phyloP scores from a whole-genome alignment of 306 rosid genomes.

The Albizia julibrissin region DNA sequence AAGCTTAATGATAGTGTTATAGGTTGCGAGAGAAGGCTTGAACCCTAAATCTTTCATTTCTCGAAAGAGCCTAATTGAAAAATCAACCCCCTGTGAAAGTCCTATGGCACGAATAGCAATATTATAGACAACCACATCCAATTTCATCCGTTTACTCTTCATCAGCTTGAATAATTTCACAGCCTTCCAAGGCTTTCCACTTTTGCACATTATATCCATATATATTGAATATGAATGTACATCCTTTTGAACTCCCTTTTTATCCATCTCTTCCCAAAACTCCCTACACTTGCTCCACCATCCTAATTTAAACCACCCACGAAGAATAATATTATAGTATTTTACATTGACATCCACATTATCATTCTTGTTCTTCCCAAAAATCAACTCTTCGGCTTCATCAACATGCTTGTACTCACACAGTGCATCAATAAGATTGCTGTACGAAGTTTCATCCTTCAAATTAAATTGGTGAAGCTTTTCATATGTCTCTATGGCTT shows the following conservation, averaged over 20 bases:
- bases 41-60: constrained; percentile 83
- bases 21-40: constrained; percentile 64
- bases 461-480: constrained; percentile 59
- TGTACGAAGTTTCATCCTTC: constrained; percentile 66
- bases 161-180: constrained; percentile 72
- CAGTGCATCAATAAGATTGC: constrained; percentile 69
- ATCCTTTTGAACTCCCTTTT: constrained; percentile 64
- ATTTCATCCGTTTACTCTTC: constrained; percentile 59
- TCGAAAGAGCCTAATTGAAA: constrained; percentile 48
- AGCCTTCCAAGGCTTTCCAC: constrained; percentile 92
- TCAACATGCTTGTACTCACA: constrained; percentile 82
- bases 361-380: constrained; percentile 43
- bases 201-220: constrained; percentile 84
- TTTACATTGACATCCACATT: constrained; percentile 45
- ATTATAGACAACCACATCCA: constrained; percentile 83
- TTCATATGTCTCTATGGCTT: constrained; percentile 60
- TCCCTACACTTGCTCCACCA: constrained; percentile 92
- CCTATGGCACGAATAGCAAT: constrained; percentile 76
- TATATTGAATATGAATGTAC: constrained; percentile 75
- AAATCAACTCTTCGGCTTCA: constrained; percentile 74
- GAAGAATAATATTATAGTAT: constrained; percentile 70
- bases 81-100: constrained; percentile 78
- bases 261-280: constrained; percentile 91
- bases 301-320: constrained; percentile 78
- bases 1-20: constrained; percentile 75